Base-by-base conservation (phyloP, 805 yeast species). In the Zygosaccharomyces gambellarensis region DNA sequence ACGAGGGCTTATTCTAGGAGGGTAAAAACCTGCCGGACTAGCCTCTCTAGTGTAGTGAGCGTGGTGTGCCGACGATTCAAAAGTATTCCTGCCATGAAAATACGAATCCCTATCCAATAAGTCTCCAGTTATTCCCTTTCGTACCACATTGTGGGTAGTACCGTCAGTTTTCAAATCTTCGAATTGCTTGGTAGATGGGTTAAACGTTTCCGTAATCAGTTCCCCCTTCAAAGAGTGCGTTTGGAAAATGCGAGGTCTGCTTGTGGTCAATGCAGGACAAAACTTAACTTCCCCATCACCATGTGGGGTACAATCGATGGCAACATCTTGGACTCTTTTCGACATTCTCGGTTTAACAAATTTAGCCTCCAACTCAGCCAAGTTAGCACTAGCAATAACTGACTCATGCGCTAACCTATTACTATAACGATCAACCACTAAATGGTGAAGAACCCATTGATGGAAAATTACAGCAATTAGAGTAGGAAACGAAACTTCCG, bases 331-430 rank as follows among this genome's bases (percentile, higher is more conserved):
- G 42, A 74, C 72, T 42, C 71, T 64, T 9, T 74, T 73, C 7
- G 80, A 71, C 2, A 78, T 67, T 45, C 75, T 74, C 2, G 89
- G 90, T 31, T 75, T 75, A 14, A 84, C 83, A 53, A 74, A 79
- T 61, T 86, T 85, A 28, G 73, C 65, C 55, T 82, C 76, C 58
- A 81, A 81, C 58, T 87, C 94, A 32, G 75, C 75, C 51, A 82
- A 70, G 53, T 79, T 77, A 59, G 85, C 88, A 51, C 76, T 78
- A 49, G 75, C 74, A 4, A 86, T 61, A 7, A 84, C 70, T 47
- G 78, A 80, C 53, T 81, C 83, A 64, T 86, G 90, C 39, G 75
- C 69, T 14, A 81, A 48, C 46, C 79, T 68, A 1, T 67, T 70
- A 31, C 77, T 66, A 58, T 79, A 86, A 38, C 72, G 70, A 32